These are phyloP conservation scores for Pythium phragmitis DNA, from an alignment of 352 stramenopile species.

Conservation along the genomic window DNA sequence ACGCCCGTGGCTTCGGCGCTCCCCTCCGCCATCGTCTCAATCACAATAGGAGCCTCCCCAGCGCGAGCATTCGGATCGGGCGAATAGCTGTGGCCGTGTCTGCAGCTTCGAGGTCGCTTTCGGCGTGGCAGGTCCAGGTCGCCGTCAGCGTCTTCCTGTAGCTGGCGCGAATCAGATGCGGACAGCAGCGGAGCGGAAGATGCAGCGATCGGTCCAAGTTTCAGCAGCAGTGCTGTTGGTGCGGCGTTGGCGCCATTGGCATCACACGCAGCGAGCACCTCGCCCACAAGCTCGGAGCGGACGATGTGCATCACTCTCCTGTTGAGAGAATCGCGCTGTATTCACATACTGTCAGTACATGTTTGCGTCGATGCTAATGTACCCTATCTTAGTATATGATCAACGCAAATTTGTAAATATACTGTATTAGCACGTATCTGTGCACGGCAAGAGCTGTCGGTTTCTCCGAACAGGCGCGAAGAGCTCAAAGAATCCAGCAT, in stretches of 20 bases:
- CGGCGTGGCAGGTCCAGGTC: slow-evolving; percentile 20
- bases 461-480: slow-evolving; percentile 12
- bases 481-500: slow-evolving; percentile 2
- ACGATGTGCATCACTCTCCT: slow-evolving; percentile 9
- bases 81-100: not conserved
- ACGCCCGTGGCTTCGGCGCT: slow-evolving; percentile 10
- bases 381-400: not conserved
- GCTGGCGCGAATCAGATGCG: not conserved
- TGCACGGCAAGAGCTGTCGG: not conserved
- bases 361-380: not conserved
- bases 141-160: slow-evolving; percentile 18
- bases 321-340: not conserved
- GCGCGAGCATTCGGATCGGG: not conserved
- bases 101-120: not conserved
- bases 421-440: slow-evolving; percentile 1
- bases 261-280: not conserved
- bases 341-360: not conserved
- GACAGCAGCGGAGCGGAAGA: not conserved
- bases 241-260: not conserved
- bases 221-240: not conserved
- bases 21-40: slow-evolving; percentile 7
- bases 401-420: not conserved
- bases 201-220: not conserved
- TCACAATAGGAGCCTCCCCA: not conserved
- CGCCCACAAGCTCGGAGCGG: slow-evolving; percentile 15